Conservation (phyloP, 2,329 filamentous ascomycete genomes). For the Nothophoma quercina region DNA sequence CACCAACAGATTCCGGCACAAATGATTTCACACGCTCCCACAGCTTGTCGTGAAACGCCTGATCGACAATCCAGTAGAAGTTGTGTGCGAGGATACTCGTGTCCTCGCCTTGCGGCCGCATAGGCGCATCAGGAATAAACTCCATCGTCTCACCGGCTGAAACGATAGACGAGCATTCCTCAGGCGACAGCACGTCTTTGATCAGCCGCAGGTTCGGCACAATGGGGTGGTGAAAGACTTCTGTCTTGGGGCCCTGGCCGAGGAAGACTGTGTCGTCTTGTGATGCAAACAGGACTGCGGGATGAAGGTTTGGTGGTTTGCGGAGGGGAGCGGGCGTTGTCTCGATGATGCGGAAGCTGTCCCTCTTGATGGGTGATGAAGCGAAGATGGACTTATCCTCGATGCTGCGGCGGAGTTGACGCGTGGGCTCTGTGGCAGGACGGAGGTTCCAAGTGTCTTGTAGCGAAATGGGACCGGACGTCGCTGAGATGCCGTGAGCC, state of each 20-base stretch:
- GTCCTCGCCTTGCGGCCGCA: constrained; percentile 69
- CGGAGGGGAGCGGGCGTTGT: constrained; percentile 66
- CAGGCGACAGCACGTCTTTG: constrained; percentile 65
- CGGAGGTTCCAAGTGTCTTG: constrained; percentile 70
- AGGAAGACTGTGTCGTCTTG: constrained; percentile 65
- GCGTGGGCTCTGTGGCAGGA: constrained; percentile 47
- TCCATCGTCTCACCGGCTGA: constrained; percentile 70
- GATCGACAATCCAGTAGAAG: constrained; percentile 75
- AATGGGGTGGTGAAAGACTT: constrained; percentile 65
- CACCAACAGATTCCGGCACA: constrained; percentile 63
- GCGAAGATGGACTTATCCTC: constrained; percentile 60
- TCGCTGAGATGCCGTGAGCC: constrained; percentile 27
- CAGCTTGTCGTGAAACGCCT: constrained; percentile 67
- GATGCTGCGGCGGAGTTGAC: constrained; percentile 64
- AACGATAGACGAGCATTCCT: constrained; percentile 72
- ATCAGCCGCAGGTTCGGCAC: constrained; percentile 69
- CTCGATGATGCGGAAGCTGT: constrained; percentile 66
- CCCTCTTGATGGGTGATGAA: constrained; percentile 27
- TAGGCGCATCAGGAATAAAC: constrained; percentile 72
- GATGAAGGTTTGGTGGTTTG: constrained; percentile 73
- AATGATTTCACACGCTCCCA: constrained; percentile 68
- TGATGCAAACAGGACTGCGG: constrained; percentile 70
- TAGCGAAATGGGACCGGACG: constrained; percentile 62
- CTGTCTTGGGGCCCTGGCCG: constrained; percentile 55
- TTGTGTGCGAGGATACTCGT: constrained; percentile 73